Evolutionary conservation across 1,284 basidiomycete genomes (phyloP), one percentile per base, ranked within the genome.

Genomic region (Leccinum angustisporum): DNA sequence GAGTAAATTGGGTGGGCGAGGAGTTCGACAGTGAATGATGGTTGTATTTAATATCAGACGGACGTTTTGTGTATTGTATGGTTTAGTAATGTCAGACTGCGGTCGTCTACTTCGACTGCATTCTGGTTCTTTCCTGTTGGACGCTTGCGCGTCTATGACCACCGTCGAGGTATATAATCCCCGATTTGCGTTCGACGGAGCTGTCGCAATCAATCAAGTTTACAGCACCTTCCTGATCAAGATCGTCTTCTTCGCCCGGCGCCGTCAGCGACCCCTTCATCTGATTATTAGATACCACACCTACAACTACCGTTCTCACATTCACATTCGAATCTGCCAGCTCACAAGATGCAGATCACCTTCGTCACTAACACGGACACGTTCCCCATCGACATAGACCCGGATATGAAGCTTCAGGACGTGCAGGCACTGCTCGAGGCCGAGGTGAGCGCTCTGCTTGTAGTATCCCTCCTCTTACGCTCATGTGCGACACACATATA

Each of bases 381-480:
- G 0, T 95, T 88, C 73, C 77, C 81, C 53, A 77, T 96, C 60
- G 95, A 97, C 71, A 93, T 97, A 66, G 92, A 94, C 76, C 83
- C 91, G 0, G 84, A 84, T 54, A 94, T 97, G 91, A 86, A 91
- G 71, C 81, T 97, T 30, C 91, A 92, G 79, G 91, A 95, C 72
- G 86, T 97, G 43, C 90, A 90, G 83, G 94, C 92, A 8, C 80
- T 97, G 59, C 81, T 97, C 27, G 94, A 96, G 75, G 95, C 88
- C 0, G 95, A 97, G 84, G 94, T 94, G 71, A 72, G 83, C 67
- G 25, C 16, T 11, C 30, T 53, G 10, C 1, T 53, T 18, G 5
- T 27, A 18, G n/a, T n/a, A n/a, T 30, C 6, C 25, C 52, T 18
- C 10, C 10, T 43, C 34, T 64, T 34, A 13, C 34, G 13, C 18